phyloP scores from a whole-genome alignment of 805 yeast genomes.

The Millerago galiae region DNA sequence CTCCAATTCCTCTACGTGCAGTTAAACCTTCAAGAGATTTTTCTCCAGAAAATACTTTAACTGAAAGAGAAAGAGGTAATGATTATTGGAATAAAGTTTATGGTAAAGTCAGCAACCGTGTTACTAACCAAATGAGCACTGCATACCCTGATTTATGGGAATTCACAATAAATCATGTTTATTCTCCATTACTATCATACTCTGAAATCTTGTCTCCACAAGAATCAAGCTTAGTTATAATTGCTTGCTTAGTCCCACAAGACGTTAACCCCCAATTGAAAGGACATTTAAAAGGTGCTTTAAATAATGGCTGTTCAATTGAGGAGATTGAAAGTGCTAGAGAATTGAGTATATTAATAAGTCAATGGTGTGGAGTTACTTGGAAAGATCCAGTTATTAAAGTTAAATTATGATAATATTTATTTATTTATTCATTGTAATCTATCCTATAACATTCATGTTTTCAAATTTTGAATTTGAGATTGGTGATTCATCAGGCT shows the following conservation, averaged over 20 bases:
- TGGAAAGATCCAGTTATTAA: constrained; percentile 43
- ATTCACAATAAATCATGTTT: constrained; percentile 64
- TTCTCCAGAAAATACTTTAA: constrained; percentile 26
- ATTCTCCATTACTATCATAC: constrained; percentile 70
- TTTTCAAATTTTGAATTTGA: constrained; percentile 5
- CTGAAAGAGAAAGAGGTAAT: constrained; percentile 40
- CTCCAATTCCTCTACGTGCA: constrained; percentile 48
- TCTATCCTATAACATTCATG: constrained; percentile 12
- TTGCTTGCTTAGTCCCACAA: constrained; percentile 81
- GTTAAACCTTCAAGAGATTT: constrained; percentile 24
- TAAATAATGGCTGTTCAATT: constrained; percentile 64
- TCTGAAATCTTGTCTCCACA: constrained; percentile 52
- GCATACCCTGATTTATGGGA: constrained; percentile 87
- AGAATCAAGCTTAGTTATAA: constrained; percentile 72
- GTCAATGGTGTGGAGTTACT: constrained; percentile 66
- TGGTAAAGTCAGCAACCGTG: constrained; percentile 65
- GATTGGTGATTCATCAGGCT: constrained; percentile 1
- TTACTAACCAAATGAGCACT: constrained; percentile 55
- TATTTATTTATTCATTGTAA: background rate
- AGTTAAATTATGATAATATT: constrained; percentile 10
- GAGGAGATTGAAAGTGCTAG: constrained; percentile 60
- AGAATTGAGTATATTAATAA: constrained; percentile 52
- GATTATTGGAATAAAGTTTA: constrained; percentile 71
- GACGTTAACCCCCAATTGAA: constrained; percentile 90
- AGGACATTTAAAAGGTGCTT: constrained; percentile 85